Percentiles rank a stretch among this genome's conserved stretches.
Evolutionary conservation across 768 basidiomycete genomes (phyloP).

Genomic region (Holtermanniella nyarrowii): DNA sequence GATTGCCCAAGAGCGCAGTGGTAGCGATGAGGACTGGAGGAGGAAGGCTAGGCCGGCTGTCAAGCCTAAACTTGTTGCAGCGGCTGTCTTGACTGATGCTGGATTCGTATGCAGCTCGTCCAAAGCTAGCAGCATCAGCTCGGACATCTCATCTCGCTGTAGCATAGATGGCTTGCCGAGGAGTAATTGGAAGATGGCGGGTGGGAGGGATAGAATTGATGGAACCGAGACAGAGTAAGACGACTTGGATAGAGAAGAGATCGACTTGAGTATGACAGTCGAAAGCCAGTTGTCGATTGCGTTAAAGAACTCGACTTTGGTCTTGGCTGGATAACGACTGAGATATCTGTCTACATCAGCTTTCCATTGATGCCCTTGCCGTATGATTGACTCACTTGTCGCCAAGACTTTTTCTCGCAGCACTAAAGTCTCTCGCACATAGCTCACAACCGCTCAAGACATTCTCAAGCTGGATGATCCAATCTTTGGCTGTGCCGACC

Average conservation of each 20-base stretch:
- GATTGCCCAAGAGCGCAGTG: slow-evolving; percentile 13
- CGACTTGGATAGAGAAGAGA: slow-evolving; percentile 42
- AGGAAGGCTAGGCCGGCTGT: slow-evolving; percentile 12
- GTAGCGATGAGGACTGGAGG: slow-evolving; percentile 9
- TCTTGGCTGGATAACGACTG: slow-evolving; percentile 51
- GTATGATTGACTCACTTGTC: slow-evolving; percentile 53
- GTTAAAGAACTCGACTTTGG: slow-evolving; percentile 52
- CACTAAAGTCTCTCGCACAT: slow-evolving; percentile 60
- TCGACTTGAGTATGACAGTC: slow-evolving; percentile 46
- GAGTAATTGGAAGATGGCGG: slow-evolving; percentile 26
- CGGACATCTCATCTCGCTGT: slow-evolving; percentile 2
- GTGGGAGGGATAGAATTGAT: slow-evolving; percentile 10
- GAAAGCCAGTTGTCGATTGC: slow-evolving; percentile 62
- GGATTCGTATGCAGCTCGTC: not conserved
- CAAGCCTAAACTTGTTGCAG: slow-evolving; percentile 6
- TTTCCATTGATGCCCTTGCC: not conserved
- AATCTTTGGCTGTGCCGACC: slow-evolving; percentile 51
- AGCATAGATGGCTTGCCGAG: slow-evolving; percentile 20
- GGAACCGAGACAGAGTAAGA: slow-evolving; percentile 37
- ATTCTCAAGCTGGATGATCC: slow-evolving; percentile 52
- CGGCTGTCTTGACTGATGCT: not conserved
- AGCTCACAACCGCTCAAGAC: slow-evolving; percentile 57
- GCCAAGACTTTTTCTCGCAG: slow-evolving; percentile 55
- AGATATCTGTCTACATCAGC: slow-evolving; percentile 52
- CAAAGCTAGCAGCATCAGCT: slow-evolving; percentile 7